These are phyloP conservation scores for Colletotrichum sp. DNA, from an alignment of 2,329 filamentous ascomycete species.

Conservation along the genomic window DNA sequence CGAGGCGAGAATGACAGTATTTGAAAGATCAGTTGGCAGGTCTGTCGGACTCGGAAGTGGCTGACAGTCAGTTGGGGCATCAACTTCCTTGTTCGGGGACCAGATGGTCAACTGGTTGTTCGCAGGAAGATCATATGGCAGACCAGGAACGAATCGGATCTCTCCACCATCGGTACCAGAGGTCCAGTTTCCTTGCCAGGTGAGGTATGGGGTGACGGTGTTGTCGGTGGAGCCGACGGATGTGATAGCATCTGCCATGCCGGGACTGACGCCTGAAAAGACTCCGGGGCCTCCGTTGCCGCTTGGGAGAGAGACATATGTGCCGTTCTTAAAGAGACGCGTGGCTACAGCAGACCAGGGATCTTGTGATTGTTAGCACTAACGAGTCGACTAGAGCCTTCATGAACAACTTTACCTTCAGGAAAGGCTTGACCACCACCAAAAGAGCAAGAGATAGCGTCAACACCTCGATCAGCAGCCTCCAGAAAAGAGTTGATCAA, in stretches of 20 bases:
- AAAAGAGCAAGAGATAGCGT: background rate
- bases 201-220: constrained; percentile 2
- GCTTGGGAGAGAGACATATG: background rate
- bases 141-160: constrained; percentile 25
- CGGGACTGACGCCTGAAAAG: background rate
- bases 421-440: background rate
- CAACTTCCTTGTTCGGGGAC: background rate
- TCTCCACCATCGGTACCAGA: background rate
- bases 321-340: background rate
- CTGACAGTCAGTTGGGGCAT: background rate
- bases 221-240: constrained; percentile 11
- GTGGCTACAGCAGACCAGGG: background rate
- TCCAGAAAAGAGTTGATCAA: constrained; percentile 4
- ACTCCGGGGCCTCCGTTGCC: constrained; percentile 1
- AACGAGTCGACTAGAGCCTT: background rate
- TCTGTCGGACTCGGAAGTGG: background rate
- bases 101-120: background rate
- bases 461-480: background rate
- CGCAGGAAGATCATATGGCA: background rate
- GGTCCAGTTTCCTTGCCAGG: constrained; percentile 15
- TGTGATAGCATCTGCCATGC: background rate
- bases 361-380: background rate
- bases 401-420: background rate
- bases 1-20: background rate
- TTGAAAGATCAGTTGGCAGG: background rate